phyloP scores from a whole-genome alignment of 371 early-diverging fungal species.

The Lichtheimia hyalospora region DNA sequence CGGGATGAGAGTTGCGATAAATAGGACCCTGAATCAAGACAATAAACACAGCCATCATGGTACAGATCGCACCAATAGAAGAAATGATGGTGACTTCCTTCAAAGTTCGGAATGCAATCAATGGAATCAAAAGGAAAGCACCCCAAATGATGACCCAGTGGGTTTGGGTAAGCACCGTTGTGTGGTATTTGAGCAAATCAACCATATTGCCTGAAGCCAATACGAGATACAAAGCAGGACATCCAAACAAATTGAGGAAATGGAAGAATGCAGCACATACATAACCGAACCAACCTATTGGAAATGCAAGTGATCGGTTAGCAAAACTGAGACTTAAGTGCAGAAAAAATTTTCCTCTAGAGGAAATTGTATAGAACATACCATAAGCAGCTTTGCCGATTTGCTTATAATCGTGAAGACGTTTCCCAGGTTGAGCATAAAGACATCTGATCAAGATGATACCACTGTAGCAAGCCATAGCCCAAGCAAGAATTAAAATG shows the following conservation, averaged over 20 bases:
- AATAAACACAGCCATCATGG: constrained; percentile 51
- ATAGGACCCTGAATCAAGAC: constrained; percentile 39
- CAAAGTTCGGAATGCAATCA: constrained; percentile 70
- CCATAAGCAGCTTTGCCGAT: constrained; percentile 63
- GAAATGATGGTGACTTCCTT: constrained; percentile 72
- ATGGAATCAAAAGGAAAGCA: constrained; percentile 68
- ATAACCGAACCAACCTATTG: constrained; percentile 55
- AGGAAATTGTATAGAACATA: constrained; percentile 19
- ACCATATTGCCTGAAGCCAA: constrained; percentile 68
- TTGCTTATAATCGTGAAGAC: constrained; percentile 59
- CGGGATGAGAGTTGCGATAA: constrained; percentile 17
- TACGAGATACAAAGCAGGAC: constrained; percentile 77
- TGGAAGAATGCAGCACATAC: constrained; percentile 63
- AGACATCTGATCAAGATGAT: constrained; percentile 36
- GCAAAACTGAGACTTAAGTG: neutral
- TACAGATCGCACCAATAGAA: constrained; percentile 47
- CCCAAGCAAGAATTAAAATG: constrained; percentile 34
- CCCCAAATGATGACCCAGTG: constrained; percentile 69
- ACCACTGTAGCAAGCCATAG: constrained; percentile 42
- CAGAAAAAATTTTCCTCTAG: neutral
- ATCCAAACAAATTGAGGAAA: constrained; percentile 69
- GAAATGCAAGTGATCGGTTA: neutral
- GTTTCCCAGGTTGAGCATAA: constrained; percentile 46
- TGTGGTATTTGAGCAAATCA: constrained; percentile 44
- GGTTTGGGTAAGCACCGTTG: constrained; percentile 18